These are phyloP conservation scores for Endothia cerciana DNA, from an alignment of 2,329 filamentous ascomycete species.

Conservation along the genomic window DNA sequence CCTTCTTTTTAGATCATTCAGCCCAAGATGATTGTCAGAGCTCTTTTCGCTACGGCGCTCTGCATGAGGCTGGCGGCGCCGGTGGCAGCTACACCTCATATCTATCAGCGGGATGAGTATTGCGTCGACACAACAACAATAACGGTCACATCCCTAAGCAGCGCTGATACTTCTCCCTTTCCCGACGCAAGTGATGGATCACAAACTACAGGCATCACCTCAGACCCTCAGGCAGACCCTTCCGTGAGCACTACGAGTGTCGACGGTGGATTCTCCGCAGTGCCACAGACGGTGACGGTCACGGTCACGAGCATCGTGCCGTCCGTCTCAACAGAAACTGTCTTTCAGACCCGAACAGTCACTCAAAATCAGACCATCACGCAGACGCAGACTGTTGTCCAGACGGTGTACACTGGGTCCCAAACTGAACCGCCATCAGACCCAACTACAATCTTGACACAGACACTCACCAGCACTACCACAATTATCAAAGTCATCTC, in stretches of 20 bases:
- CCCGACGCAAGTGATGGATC: slow-evolving; percentile 6
- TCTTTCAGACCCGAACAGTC: slow-evolving; percentile 13
- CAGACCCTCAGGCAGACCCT: background rate
- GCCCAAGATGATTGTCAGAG: slow-evolving; percentile 15
- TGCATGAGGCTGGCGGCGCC: slow-evolving; percentile 11
- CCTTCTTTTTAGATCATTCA: slow-evolving; percentile 6
- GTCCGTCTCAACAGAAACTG: slow-evolving; percentile 4
- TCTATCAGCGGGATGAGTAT: slow-evolving; percentile 8
- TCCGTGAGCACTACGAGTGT: background rate
- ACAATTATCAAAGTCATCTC: background rate
- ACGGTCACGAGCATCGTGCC: slow-evolving; percentile 13
- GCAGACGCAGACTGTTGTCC: background rate
- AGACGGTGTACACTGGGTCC: slow-evolving; percentile 16
- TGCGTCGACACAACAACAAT: slow-evolving; percentile 9
- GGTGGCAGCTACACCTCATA: slow-evolving; percentile 21
- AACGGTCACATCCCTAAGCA: slow-evolving; percentile 7
- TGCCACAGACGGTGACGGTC: background rate
- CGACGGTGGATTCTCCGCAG: background rate
- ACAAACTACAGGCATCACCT: background rate
- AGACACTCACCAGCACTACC: background rate
- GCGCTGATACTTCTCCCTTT: slow-evolving; percentile 4
- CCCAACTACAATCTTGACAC: background rate
- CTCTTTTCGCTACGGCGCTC: slow-evolving; percentile 10
- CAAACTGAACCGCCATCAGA: background rate
- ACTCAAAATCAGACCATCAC: background rate